phyloP scores from a whole-genome alignment of 169 alveolate genomes.

The Cryptosporidium baileyi region DNA sequence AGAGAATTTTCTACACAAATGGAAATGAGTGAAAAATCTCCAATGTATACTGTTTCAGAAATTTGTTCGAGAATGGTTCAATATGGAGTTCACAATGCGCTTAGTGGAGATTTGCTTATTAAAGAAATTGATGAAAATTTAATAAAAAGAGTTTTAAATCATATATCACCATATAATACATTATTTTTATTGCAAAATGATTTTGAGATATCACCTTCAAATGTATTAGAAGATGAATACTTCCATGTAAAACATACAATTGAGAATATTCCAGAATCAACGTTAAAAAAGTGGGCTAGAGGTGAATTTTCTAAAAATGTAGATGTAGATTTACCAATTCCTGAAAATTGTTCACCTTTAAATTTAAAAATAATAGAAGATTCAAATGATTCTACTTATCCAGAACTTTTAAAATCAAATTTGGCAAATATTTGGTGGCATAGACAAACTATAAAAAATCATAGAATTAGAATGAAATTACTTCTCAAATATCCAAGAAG shows the following conservation, averaged over 20 bases:
- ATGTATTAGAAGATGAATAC: neutral
- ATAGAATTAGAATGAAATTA: slow-evolving; percentile 20
- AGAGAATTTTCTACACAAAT: slow-evolving; percentile 36
- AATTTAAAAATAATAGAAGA: slow-evolving; percentile 10
- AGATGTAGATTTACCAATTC: slow-evolving; percentile 11
- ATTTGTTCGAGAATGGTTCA: slow-evolving; percentile 51
- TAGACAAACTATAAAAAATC: slow-evolving; percentile 7
- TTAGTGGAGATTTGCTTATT: slow-evolving; percentile 51
- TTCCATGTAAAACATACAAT: slow-evolving; percentile 29
- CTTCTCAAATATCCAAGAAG: slow-evolving; percentile 60
- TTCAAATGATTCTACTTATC: neutral
- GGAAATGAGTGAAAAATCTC: slow-evolving; percentile 28
- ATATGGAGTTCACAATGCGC: slow-evolving; percentile 45
- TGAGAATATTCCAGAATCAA: neutral
- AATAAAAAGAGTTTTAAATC: neutral
- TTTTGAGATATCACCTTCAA: neutral
- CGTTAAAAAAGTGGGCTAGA: neutral
- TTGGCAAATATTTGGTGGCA: slow-evolving; percentile 52
- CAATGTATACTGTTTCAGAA: slow-evolving; percentile 40
- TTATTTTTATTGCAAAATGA: neutral
- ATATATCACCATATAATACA: slow-evolving; percentile 27
- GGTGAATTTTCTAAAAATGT: neutral
- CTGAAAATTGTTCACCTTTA: slow-evolving; percentile 41
- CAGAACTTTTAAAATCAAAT: neutral
- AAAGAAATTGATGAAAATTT: slow-evolving; percentile 46